Evolutionary conservation across 768 basidiomycete genomes (phyloP).

Genomic region (Antrodiella citrinella): DNA sequence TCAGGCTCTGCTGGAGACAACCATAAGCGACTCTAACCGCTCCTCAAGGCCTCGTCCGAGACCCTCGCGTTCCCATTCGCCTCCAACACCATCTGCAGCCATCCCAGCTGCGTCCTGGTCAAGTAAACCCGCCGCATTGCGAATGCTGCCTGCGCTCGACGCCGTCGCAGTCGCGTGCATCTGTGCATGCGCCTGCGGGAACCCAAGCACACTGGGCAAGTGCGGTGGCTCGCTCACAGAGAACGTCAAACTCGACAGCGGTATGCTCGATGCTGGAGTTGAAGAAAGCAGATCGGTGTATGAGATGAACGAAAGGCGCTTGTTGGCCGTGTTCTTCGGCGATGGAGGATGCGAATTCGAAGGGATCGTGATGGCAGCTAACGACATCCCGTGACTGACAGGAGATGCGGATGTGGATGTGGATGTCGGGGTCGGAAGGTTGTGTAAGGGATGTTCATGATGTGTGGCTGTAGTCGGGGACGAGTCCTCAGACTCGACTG

Average conservation of each 20-base stretch:
- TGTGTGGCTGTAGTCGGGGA: slow-evolving; percentile 33
- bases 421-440: slow-evolving; percentile 10
- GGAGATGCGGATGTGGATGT: slow-evolving; percentile 11
- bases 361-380: slow-evolving; percentile 7
- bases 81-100: slow-evolving; percentile 58
- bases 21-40: slow-evolving; percentile 56
- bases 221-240: slow-evolving; percentile 61
- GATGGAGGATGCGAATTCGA: slow-evolving; percentile 32
- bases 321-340: slow-evolving; percentile 38
- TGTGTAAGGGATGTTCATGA: slow-evolving; percentile 20
- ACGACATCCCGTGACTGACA: slow-evolving; percentile 13
- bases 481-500: slow-evolving; percentile 29
- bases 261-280: slow-evolving; percentile 62
- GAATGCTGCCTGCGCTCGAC: slow-evolving; percentile 22
- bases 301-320: slow-evolving; percentile 83
- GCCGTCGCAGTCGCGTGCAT: slow-evolving; percentile 9
- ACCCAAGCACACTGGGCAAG: slow-evolving; percentile 50
- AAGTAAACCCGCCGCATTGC: slow-evolving; percentile 5
- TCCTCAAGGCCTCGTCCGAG: slow-evolving; percentile 79
- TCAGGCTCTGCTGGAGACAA: slow-evolving; percentile 1
- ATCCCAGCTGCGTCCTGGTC: slow-evolving; percentile 11
- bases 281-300: slow-evolving; percentile 80
- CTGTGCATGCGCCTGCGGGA: slow-evolving; percentile 24
- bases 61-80: slow-evolving; percentile 86
- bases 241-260: slow-evolving; percentile 67